Conservation (phyloP, 2,329 filamentous ascomycete species). For the Trichoderma pleuroti region DNA sequence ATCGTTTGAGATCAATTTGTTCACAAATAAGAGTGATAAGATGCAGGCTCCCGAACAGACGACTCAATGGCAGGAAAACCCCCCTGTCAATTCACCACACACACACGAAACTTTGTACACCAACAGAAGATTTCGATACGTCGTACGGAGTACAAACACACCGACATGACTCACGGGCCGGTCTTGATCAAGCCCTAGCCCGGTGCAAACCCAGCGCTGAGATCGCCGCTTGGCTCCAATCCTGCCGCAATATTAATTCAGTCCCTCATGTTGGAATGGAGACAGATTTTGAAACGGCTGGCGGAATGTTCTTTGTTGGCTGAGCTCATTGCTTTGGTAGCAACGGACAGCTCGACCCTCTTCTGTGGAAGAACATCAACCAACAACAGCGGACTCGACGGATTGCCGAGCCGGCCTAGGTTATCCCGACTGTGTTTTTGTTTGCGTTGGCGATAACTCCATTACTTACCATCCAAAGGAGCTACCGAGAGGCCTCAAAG, state of each 20-base stretch:
- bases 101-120: not conserved
- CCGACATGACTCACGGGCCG: not conserved
- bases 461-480: not conserved
- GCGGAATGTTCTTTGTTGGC: not conserved
- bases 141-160: not conserved
- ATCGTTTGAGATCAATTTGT: not conserved
- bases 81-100: not conserved
- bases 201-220: not conserved
- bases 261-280: not conserved
- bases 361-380: not conserved
- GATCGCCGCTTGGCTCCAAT: not conserved
- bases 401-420: not conserved
- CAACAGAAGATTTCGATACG: not conserved
- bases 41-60: not conserved
- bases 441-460: not conserved
- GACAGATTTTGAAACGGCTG: not conserved
- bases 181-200: not conserved
- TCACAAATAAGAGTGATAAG: not conserved
- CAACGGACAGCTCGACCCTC: not conserved
- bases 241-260: not conserved
- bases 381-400: not conserved
- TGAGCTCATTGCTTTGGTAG: too few relatives aligned
- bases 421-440: not conserved
- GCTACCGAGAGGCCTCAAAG: too few relatives aligned
- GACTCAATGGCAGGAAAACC: too few relatives aligned